phyloP scores from a whole-genome alignment of 164 flowering plant genomes.

The Litsea cubeba region DNA sequence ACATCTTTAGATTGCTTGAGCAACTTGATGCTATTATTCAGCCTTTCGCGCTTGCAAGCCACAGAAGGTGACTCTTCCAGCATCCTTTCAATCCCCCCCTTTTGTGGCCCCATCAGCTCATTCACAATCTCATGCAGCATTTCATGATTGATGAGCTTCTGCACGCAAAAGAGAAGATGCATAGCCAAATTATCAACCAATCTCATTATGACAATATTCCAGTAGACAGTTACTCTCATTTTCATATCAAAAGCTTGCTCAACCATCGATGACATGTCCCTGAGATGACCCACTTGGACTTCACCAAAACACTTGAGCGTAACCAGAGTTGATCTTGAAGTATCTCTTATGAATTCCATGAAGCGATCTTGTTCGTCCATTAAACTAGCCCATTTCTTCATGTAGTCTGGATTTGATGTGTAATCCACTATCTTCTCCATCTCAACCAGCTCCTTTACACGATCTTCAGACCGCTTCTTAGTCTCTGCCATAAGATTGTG shows the following conservation, averaged over 20 bases:
- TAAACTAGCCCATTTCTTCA: conserved; percentile 16
- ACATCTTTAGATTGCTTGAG: conserved; percentile 16
- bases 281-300: conserved; percentile 20
- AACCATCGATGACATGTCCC: not conserved
- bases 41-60: conserved; percentile 18
- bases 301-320: conserved; percentile 14
- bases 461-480: conserved; percentile 12
- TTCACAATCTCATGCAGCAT: conserved; percentile 21
- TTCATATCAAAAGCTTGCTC: conserved; percentile 35
- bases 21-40: conserved; percentile 23
- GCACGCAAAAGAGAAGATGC: conserved; percentile 14
- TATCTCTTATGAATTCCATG: not conserved
- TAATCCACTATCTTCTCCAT: conserved; percentile 37
- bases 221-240: conserved; percentile 26
- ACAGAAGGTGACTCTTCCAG: conserved; percentile 30
- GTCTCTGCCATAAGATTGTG: conserved; percentile 15
- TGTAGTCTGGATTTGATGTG: conserved; percentile 29
- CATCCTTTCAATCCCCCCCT: conserved; percentile 25
- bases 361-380: conserved; percentile 12
- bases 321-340: not conserved
- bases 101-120: conserved; percentile 21
- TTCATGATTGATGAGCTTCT: conserved; percentile 12
- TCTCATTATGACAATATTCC: conserved; percentile 29
- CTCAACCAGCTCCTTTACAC: conserved; percentile 25
- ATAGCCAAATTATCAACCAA: conserved; percentile 25